Evolutionary conservation across 257 asterid species (phyloP).

Genomic region (Coffea eugenioides): DNA sequence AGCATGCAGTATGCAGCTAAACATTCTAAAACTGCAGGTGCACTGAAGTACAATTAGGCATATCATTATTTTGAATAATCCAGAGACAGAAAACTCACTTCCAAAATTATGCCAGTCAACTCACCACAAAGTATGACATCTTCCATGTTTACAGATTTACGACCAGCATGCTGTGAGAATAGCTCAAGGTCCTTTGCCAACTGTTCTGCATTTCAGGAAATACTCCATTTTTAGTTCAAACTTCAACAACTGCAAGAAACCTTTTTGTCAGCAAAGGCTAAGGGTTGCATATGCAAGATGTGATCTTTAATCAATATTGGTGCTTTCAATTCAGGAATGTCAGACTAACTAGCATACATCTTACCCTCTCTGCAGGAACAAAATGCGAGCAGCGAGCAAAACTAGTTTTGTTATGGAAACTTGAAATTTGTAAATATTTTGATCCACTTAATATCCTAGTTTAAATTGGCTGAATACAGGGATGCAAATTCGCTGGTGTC

Average conservation of each 20-base stretch:
- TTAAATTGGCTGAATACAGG: neutral
- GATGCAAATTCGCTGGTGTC: neutral
- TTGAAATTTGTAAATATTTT: neutral
- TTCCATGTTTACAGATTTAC: conserved; percentile 93
- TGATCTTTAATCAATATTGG: neutral
- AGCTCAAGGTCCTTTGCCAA: conserved; percentile 85
- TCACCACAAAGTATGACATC: conserved; percentile 90
- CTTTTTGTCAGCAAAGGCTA: neutral
- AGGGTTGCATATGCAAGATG: neutral
- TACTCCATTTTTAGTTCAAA: conserved; percentile 1
- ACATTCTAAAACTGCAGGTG: neutral
- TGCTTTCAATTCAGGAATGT: neutral
- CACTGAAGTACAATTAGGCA: neutral
- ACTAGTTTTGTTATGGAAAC: neutral
- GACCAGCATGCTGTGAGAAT: conserved; percentile 83
- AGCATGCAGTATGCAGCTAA: neutral
- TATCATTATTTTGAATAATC: neutral
- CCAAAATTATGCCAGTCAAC: conserved; percentile 12
- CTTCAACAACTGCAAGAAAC: neutral
- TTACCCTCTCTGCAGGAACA: neutral
- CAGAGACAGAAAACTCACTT: neutral
- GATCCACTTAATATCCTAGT: neutral
- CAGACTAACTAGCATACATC: neutral
- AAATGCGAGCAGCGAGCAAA: neutral
- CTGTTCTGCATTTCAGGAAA: conserved; percentile 58